Base-by-base conservation (phyloP, 805 yeast species). In the Hanseniaspora hatyaiensis region DNA sequence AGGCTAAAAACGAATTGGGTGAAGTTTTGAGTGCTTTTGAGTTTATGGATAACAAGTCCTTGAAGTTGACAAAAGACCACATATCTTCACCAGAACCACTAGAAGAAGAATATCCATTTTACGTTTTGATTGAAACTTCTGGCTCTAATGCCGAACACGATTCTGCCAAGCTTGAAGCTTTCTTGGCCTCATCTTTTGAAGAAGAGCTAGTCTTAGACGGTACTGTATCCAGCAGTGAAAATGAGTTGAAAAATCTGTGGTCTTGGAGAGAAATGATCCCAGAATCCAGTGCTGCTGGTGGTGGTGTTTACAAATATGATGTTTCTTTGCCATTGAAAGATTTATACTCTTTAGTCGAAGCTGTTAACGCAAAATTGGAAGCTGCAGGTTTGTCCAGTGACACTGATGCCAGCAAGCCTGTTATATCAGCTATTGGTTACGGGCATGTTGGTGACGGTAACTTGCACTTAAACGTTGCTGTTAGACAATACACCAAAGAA, bases 401-500 rank as follows among this genome's bases (percentile, higher is more conserved):
- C 40, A 75, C 78, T 29, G 81, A 74, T 34, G 69, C 72, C 3
- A 50, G 58, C 28, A 62, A 61, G 40, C 95, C 96, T 2, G 96
- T 84, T 2, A 80, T 85, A 47, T 81, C 77, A 52, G 94, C 94
- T 9, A 79, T 89, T 54, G 98, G 98, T 0, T 92, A 89, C 59
- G 98, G 98, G n/a, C 98, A 92, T 60, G 75, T 92, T 57, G 98
- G 98, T 49, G 98, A 92, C 61, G 97, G 98, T 46, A 92, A 92
- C 65, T 69, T 92, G 58, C 98, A 92, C 64, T 74, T 92, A 60
- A 92, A 92, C 60, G 94, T 92, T 44, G 81, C 94, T 36, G 95
- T 87, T 15, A 76, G 96, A 63, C 74, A 77, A 57, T 92, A 92
- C 65, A 72, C 72, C 53, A 80, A 83, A 61, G 75, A 72, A 23